Percentiles rank a stretch among this genome's conserved stretches.
Conservation (phyloP, 129 eudicot species). For the Flaveria ramosissima region DNA sequence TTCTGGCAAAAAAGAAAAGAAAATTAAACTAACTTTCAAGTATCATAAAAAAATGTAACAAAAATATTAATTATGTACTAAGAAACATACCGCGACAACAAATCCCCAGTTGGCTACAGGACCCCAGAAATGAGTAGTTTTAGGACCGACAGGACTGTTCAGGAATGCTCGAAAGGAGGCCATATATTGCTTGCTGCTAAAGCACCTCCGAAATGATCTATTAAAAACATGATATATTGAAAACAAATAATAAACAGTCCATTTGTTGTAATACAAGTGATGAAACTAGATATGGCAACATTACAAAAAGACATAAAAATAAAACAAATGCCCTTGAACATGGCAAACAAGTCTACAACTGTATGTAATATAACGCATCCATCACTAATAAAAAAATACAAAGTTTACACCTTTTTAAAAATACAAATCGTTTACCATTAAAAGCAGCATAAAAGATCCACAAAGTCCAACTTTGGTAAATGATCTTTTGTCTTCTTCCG, state of each 20-base stretch:
- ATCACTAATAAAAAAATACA: neutral
- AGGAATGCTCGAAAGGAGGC: conserved; percentile 71
- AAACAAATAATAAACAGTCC: conserved; percentile 10
- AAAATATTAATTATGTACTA: conserved; percentile 6
- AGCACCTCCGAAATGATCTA: conserved; percentile 21
- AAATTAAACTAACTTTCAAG: conserved; percentile 15
- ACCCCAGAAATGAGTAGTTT: conserved; percentile 91
- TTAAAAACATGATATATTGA: neutral
- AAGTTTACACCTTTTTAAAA: neutral
- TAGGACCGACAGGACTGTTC: conserved; percentile 90
- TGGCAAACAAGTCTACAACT: neutral
- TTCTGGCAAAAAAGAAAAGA: neutral
- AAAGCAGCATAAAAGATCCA: conserved; percentile 10
- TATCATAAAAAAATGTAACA: neutral
- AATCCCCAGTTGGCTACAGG: conserved; percentile 91
- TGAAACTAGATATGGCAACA: neutral
- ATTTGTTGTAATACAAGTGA: neutral
- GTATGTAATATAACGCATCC: neutral
- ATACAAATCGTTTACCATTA: neutral
- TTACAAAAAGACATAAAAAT: neutral
- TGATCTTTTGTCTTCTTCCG: neutral
- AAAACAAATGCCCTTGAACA: neutral
- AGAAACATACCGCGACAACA: conserved; percentile 64
- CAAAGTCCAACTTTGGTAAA: conserved; percentile 9
- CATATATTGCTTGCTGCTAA: conserved; percentile 36